A percentile compares a stretch with the other conserved stretches of the same genome.
Conservation (phyloP, 805 yeast species). For the Spathaspora boniae region DNA sequence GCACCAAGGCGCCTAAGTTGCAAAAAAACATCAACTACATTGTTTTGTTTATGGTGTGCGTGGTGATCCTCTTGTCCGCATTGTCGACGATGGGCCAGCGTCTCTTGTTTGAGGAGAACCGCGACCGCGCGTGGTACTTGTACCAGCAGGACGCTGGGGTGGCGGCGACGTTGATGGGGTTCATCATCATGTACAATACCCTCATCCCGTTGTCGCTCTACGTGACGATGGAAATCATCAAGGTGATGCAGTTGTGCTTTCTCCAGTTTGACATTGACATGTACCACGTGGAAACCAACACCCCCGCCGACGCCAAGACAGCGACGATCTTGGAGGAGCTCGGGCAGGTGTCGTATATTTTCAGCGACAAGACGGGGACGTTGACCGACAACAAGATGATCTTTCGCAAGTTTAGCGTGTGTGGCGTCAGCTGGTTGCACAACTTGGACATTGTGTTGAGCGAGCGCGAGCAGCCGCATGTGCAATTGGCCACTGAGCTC, state of each 20-base stretch:
- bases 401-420: conserved; percentile 81
- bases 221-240: conserved; percentile 94
- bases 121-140: conserved; percentile 66
- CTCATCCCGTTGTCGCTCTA: conserved; percentile 91
- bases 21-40: conserved; percentile 80
- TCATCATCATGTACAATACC: conserved; percentile 95
- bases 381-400: conserved; percentile 93
- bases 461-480: conserved; percentile 9
- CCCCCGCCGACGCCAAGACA: conserved; percentile 92
- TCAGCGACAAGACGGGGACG: conserved; percentile 97
- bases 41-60: conserved; percentile 81
- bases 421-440: conserved; percentile 89
- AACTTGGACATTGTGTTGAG: conserved; percentile 49
- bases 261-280: conserved; percentile 91
- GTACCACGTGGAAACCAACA: conserved; percentile 80
- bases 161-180: conserved; percentile 91
- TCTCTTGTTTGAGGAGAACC: conserved; percentile 40
- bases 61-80: conserved; percentile 70
- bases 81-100: conserved; percentile 82
- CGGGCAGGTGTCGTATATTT: conserved; percentile 93
- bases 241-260: conserved; percentile 76
- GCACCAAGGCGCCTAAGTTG: conserved; percentile 90
- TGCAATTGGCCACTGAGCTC: conserved; percentile 7
- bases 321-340: conserved; percentile 94
- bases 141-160: conserved; percentile 70